Base-by-base conservation (phyloP, 371 early-diverging fungal species). In the Rhizopus arrhizus region DNA sequence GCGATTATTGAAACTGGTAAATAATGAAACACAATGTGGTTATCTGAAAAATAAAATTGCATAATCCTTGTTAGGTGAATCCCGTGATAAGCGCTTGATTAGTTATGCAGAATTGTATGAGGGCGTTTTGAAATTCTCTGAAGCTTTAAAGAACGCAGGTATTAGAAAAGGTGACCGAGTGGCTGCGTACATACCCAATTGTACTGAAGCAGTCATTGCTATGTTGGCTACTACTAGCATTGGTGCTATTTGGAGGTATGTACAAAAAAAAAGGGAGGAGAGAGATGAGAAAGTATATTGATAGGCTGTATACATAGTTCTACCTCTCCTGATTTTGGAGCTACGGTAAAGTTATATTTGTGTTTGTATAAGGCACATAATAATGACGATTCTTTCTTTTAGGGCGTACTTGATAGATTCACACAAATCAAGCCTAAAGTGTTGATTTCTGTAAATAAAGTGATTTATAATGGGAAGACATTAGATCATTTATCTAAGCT, bases 321-420 rank as follows among this genome's bases (percentile, higher is more conserved):
- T 0, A 88, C 96, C 35, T 96, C 97, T 8, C 95, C 96, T 11
- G 99, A 99, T 74, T 95, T 97, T 78, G 98, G 98, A 16, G 82
- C 88, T 22, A 81, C 88, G 16, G 89, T 85, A 80, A 77, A 77
- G 45, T 15, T 58, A 7, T 48, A 4, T 5, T 34, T 53, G 4
- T 56, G 38, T n/a, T 47, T 16, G 42, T 31, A 31, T 22, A 31
- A 53, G 45, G 32, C 49, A 60, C 53, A 56, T 41, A 53, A 46
- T 45, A 48, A 53, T 43, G 13, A 10, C n/a, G 5, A 43, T 49
- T 48, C 7, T 28, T 22, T 22, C 22, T 5, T 35, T 40, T 64
- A 91, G 78, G 98, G 95, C 58, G 95, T 99, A 3, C 77, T 95
- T 31, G 96, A 99, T 62, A 83, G 99, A 53, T 96, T 99, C 67